Percentiles rank a stretch among this genome's conserved stretches.
These are phyloP conservation scores for Nothophytophthora sp. DNA, from an alignment of 352 stramenopile genomes.

Conservation along the genomic window DNA sequence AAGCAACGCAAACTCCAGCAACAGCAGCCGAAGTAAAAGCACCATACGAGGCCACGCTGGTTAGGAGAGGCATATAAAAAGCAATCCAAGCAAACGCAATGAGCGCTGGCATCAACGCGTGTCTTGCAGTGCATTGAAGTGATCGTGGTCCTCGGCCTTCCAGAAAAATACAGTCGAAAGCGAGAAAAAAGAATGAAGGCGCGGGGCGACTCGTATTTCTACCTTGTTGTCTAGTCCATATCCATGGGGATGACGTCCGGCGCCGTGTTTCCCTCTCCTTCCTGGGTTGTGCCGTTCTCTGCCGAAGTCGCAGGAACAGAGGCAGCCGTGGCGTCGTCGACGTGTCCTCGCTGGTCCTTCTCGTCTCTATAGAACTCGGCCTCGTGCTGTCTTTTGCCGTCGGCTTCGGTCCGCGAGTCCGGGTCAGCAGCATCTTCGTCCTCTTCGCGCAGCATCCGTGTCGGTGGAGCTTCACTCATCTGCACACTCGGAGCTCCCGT, in stretches of 20 bases:
- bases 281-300: slow-evolving; percentile 22
- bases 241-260: slow-evolving; percentile 79
- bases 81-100: too few species aligned
- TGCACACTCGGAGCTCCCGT: slow-evolving; percentile 81
- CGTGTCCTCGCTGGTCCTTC: slow-evolving; percentile 72
- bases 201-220: not conserved
- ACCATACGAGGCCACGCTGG: slow-evolving; percentile 1
- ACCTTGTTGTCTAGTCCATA: slow-evolving; percentile 46
- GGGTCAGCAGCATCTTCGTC: slow-evolving; percentile 77
- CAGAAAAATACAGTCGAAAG: slow-evolving; percentile 6
- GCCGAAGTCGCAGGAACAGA: slow-evolving; percentile 24
- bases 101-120: not conserved
- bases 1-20: slow-evolving; percentile 63
- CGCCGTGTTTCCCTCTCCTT: slow-evolving; percentile 47
- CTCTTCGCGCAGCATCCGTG: slow-evolving; percentile 75
- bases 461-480: slow-evolving; percentile 74
- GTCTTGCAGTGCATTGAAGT: not conserved
- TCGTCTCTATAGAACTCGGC: slow-evolving; percentile 85
- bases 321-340: slow-evolving; percentile 31
- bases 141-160: not conserved
- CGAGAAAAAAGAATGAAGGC: slow-evolving; percentile 4
- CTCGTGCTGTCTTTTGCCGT: slow-evolving; percentile 73
- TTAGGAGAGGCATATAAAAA: too few species aligned
- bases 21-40: slow-evolving; percentile 29
- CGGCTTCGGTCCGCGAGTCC: slow-evolving; percentile 69